Conservation (phyloP, 2,329 filamentous ascomycete genomes). For the Aphanocladium album region DNA sequence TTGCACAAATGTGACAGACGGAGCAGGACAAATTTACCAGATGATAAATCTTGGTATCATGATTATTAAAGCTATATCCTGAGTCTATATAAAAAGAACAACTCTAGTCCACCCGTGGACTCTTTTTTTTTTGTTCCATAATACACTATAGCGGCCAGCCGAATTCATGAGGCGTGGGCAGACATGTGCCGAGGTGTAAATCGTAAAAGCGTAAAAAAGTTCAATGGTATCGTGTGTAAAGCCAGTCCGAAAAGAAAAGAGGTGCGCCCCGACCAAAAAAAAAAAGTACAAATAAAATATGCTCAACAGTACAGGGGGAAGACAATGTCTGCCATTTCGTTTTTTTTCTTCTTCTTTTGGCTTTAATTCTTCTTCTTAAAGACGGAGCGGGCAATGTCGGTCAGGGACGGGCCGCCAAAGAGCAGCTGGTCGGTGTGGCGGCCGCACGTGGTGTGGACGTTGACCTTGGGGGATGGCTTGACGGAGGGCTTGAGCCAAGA, state of each 20-base stretch:
- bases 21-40: not conserved
- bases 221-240: slow-evolving; percentile 4
- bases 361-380: slow-evolving; percentile 28
- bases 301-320: not conserved
- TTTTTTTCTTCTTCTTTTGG: not conserved
- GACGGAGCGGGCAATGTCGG: slow-evolving; percentile 38
- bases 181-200: not conserved
- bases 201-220: not conserved
- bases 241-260: not conserved
- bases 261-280: not conserved
- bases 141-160: not conserved
- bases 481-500: slow-evolving; percentile 25
- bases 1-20: not conserved
- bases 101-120: slow-evolving; percentile 9
- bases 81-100: not conserved
- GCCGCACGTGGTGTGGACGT: slow-evolving; percentile 51
- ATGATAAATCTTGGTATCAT: not conserved
- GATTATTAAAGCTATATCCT: slow-evolving; percentile 4
- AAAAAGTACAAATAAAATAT: not conserved
- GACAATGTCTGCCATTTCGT: no score
- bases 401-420: slow-evolving; percentile 43
- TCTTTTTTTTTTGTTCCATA: not conserved
- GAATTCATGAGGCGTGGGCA: not conserved
- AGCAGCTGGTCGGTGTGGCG: slow-evolving; percentile 50
- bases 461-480: slow-evolving; percentile 37